Conservation (phyloP, 2,329 filamentous ascomycete species). For the Talaromyces sp. region DNA sequence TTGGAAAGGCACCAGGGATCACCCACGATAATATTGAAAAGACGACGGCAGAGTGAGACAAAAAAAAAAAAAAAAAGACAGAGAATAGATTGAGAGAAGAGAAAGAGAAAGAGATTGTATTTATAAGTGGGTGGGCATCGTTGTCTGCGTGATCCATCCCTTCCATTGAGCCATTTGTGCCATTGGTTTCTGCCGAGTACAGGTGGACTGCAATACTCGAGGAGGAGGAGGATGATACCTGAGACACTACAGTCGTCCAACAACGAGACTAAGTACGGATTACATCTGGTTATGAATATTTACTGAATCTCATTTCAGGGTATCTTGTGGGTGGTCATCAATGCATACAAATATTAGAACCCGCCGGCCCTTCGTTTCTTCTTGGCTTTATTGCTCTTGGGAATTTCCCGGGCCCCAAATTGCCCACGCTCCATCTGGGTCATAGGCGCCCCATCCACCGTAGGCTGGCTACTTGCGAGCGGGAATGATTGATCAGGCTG, state of each 20-base stretch:
- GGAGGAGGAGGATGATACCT: no score
- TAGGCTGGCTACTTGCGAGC: constrained; percentile 39
- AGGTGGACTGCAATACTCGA: neutral
- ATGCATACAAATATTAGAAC: constrained; percentile 33
- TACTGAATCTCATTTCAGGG: no score
- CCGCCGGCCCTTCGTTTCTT: constrained; percentile 47
- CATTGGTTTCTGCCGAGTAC: constrained; percentile 12
- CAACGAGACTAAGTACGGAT: no score
- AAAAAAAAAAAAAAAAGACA: neutral
- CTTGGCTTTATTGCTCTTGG: constrained; percentile 35
- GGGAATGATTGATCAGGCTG: constrained; percentile 32
- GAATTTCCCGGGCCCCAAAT: constrained; percentile 41
- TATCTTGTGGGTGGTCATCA: neutral
- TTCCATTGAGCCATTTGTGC: constrained; percentile 22
- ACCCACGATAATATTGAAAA: no score
- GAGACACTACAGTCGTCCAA: no score
- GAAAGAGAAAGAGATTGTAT: neutral
- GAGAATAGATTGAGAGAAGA: no score
- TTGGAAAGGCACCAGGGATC: no score
- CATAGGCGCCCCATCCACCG: constrained; percentile 39
- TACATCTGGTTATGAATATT: no score
- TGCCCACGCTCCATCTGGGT: constrained; percentile 44
- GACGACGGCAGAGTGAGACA: neutral
- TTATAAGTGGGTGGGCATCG: constrained; percentile 8
- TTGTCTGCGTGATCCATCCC: constrained; percentile 11